Conservation (phyloP, 2,329 filamentous ascomycete genomes). For the Onygena corvina region DNA sequence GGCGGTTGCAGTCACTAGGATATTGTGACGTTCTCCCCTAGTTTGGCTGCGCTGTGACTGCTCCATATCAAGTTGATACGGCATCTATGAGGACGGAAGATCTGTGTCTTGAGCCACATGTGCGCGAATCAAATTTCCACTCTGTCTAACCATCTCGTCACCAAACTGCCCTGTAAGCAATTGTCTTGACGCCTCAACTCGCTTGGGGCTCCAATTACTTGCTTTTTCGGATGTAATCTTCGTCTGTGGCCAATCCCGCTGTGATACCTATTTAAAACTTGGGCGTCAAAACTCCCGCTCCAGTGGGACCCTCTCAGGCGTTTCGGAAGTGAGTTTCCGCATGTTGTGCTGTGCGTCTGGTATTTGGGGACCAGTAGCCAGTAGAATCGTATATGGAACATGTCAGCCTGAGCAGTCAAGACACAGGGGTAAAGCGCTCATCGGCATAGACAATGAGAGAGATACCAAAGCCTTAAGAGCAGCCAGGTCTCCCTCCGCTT, state of each 20-base stretch:
- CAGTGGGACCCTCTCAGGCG: neutral
- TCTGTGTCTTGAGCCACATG: too few relatives aligned
- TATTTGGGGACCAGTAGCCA: slow-evolving; percentile 1
- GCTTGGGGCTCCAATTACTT: slow-evolving; percentile 1
- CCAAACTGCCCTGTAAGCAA: neutral
- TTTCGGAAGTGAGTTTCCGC: neutral
- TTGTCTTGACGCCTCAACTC: neutral
- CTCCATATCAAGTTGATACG: too few relatives aligned
- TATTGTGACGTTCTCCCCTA: too few relatives aligned
- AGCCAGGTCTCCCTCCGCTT: neutral
- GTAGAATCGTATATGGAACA: neutral
- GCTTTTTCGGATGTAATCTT: slow-evolving; percentile 5
- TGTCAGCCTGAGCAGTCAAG: slow-evolving; percentile 2
- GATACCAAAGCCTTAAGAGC: neutral
- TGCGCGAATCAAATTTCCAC: neutral
- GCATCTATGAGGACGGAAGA: too few relatives aligned
- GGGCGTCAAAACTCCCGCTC: slow-evolving; percentile 5
- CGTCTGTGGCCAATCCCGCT: slow-evolving; percentile 4
- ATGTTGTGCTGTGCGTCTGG: neutral
- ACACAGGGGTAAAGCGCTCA: neutral
- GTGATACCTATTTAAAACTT: neutral
- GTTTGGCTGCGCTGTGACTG: too few relatives aligned
- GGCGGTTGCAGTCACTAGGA: too few relatives aligned
- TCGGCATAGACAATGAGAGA: slow-evolving; percentile 3
- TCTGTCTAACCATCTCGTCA: neutral